Base-by-base conservation (phyloP, 2,329 filamentous ascomycete species). In the Dactylellina cionopaga region DNA sequence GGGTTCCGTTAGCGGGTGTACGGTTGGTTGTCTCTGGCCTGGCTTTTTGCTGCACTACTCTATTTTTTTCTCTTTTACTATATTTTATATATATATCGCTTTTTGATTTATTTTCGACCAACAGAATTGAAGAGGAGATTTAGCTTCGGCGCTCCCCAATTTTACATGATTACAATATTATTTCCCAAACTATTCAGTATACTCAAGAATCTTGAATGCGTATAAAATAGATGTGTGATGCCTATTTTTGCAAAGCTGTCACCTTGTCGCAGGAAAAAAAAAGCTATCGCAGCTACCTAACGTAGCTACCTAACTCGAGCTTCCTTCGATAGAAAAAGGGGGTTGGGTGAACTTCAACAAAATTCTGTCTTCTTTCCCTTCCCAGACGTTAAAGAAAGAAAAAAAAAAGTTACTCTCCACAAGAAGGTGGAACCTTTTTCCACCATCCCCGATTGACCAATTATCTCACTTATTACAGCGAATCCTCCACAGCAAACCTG, bases 121-220 rank as follows among this genome's bases (percentile, higher is more conserved):
- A 78, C 78, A 77, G 76, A 77, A 59, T 78, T 79, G 79, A 78
- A 80, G 78, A 75, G 80, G 79, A 80, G 79, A 58, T 49, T 66
- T 58, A n/a, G 62, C 62, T 66, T 58, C 51, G 62, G 62, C 62
- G 62, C 62, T 66, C 62, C 62, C 62, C 62, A 66, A 66, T 66
- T 66, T 51, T 58, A 35, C 62, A 66, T 66, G 25, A 47, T 25
- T 52, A 44, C 52, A 43, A 43, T 35, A 35, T 24, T 2, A 3
- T 35, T 7, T n/a, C n/a, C n/a, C n/a, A n/a, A n/a, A n/a, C n/a
- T n/a, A n/a, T n/a, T n/a, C n/a, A n/a, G n/a, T n/a, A n/a, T n/a
- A n/a, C n/a, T n/a, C n/a, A n/a, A n/a, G n/a, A n/a, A n/a, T n/a
- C n/a, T n/a, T n/a, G n/a, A n/a, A n/a, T n/a, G n/a, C n/a, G n/a